Evolutionary conservation across 148 eudicot species (phyloP).

Genomic region (Chenopodium quinoa): DNA sequence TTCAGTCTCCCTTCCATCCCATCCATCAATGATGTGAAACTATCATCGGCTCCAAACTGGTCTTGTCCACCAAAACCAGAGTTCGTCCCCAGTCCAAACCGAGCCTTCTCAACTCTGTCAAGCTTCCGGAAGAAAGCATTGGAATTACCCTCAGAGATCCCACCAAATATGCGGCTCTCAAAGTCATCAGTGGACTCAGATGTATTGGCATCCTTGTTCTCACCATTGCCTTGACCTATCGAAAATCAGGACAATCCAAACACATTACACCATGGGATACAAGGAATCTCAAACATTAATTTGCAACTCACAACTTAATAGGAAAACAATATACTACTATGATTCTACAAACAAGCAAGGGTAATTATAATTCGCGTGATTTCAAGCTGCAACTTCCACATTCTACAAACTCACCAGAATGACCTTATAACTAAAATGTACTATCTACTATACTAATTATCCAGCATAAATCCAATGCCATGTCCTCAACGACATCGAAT

Average conservation of each 20-base stretch:
- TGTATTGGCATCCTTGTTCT: constrained; percentile 24
- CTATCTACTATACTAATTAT: background rate
- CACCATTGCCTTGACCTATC: constrained; percentile 31
- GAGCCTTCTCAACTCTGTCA: constrained; percentile 42
- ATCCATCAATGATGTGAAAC: constrained; percentile 48
- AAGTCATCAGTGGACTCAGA: constrained; percentile 56
- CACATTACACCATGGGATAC: constrained; percentile 3
- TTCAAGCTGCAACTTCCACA: background rate
- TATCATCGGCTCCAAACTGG: constrained; percentile 43
- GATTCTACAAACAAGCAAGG: background rate
- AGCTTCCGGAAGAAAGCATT: constrained; percentile 44
- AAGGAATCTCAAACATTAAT: background rate
- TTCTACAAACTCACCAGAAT: background rate
- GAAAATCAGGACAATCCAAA: constrained; percentile 19
- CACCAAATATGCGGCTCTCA: constrained; percentile 52
- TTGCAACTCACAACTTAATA: background rate
- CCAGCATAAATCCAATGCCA: background rate
- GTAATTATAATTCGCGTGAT: background rate
- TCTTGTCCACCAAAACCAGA: constrained; percentile 24
- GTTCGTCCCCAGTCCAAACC: constrained; percentile 30
- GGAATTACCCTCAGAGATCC: constrained; percentile 22
- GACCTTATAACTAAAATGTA: background rate
- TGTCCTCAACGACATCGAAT: background rate
- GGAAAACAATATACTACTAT: background rate
- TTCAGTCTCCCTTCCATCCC: constrained; percentile 69